A percentile compares a stretch with the other conserved stretches of the same genome.
Conservation (phyloP, 208 protist species). For the Lotmaria passim region DNA sequence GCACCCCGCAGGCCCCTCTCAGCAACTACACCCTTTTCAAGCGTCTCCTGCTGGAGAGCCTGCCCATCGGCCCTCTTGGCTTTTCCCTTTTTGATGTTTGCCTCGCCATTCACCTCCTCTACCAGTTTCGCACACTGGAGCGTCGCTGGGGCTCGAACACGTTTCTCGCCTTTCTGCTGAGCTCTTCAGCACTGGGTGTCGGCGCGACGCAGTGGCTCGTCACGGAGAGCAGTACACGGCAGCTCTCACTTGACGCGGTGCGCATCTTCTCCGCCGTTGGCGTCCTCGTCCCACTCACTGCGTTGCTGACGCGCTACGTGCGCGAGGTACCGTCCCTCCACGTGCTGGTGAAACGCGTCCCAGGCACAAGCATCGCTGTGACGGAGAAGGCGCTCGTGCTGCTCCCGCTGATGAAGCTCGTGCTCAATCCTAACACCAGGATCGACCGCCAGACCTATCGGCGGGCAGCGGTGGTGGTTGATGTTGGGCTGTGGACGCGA, state of each 20-base stretch:
- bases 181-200: slow-evolving; percentile 42
- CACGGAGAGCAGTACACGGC: slow-evolving; percentile 38
- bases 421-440: slow-evolving; percentile 45
- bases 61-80: slow-evolving; percentile 62
- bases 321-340: slow-evolving; percentile 50
- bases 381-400: slow-evolving; percentile 47
- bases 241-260: slow-evolving; percentile 49
- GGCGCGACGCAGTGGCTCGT: slow-evolving; percentile 47
- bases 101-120: slow-evolving; percentile 38
- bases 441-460: slow-evolving; percentile 40
- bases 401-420: slow-evolving; percentile 53
- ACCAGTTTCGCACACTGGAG: slow-evolving; percentile 66
- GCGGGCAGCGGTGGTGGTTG: slow-evolving; percentile 47
- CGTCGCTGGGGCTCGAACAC: slow-evolving; percentile 67
- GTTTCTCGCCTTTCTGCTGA: slow-evolving; percentile 62
- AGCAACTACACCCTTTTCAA: slow-evolving; percentile 22
- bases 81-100: slow-evolving; percentile 45
- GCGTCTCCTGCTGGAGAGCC: slow-evolving; percentile 39
- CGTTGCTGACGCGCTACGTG: slow-evolving; percentile 47
- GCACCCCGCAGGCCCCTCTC: neutral
- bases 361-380: slow-evolving; percentile 30
- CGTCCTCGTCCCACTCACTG: slow-evolving; percentile 52
- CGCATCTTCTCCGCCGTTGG: slow-evolving; percentile 59
- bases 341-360: slow-evolving; percentile 34
- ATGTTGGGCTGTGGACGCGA: slow-evolving; percentile 57